Conservation (phyloP, 2,329 filamentous ascomycete species). For the Ophidiomyces ophidiicola region DNA sequence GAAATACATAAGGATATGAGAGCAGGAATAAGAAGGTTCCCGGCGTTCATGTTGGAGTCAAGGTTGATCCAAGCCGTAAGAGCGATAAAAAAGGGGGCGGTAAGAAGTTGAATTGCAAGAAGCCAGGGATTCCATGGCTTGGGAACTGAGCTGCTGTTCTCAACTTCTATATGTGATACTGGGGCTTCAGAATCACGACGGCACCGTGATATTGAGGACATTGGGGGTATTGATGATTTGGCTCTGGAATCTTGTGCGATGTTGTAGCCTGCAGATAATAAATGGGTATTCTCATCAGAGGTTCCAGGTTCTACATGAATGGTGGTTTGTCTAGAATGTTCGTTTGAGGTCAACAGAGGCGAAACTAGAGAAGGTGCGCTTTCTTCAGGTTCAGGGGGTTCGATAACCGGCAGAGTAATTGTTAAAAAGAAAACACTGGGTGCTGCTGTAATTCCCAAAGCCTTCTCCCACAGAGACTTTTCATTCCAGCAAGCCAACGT, state of each 20-base stretch:
- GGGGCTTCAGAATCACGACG: constrained; percentile 31
- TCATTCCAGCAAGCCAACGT: constrained; percentile 70
- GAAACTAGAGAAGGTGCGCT: neutral
- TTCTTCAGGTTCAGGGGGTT: constrained; percentile 46
- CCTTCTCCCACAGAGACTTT: constrained; percentile 73
- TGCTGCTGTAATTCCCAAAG: constrained; percentile 70
- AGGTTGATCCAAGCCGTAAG: constrained; percentile 53
- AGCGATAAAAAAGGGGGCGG: constrained; percentile 71
- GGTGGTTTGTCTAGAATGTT: constrained; percentile 18
- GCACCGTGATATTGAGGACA: neutral
- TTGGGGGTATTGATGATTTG: neutral
- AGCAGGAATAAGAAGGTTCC: constrained; percentile 44
- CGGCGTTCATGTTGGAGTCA: constrained; percentile 43
- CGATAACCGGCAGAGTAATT: constrained; percentile 81
- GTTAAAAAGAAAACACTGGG: constrained; percentile 83
- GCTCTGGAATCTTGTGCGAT: constrained; percentile 15
- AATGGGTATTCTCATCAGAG: neutral
- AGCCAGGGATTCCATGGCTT: constrained; percentile 86
- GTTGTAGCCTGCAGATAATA: constrained; percentile 1
- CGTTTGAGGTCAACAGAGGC: constrained; percentile 24
- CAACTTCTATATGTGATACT: constrained; percentile 25
- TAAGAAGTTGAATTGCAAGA: constrained; percentile 70
- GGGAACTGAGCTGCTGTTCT: constrained; percentile 19
- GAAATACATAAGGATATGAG: constrained; percentile 58
- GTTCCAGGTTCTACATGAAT: neutral